A percentile compares a stretch with the other conserved stretches of the same genome.
Conservation (phyloP, 2,329 filamentous ascomycete genomes). For the Penicillium sp. region DNA sequence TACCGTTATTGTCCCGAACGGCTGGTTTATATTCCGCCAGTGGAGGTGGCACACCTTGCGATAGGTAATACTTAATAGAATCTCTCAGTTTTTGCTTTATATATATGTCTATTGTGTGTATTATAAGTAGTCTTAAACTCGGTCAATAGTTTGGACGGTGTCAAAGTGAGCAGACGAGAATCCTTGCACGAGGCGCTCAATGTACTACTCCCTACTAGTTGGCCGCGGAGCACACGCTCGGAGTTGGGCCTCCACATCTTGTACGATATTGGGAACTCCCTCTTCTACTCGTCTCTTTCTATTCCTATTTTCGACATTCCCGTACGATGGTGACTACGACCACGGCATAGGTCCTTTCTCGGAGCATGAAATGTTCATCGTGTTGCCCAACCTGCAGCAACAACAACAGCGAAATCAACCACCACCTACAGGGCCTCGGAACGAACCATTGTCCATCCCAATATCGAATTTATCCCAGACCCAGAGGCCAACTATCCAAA, state of each 20-base stretch:
- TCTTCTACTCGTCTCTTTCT: neutral
- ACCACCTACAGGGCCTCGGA: neutral
- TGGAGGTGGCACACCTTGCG: slow-evolving; percentile 29
- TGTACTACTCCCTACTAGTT: neutral
- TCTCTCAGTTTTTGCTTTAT: slow-evolving; percentile 25
- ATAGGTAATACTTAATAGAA: slow-evolving; percentile 42
- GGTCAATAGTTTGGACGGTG: no score
- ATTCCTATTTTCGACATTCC: neutral
- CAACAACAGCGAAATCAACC: neutral
- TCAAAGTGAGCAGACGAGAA: neutral
- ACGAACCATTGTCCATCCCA: neutral
- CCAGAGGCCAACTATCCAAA: slow-evolving; percentile 12
- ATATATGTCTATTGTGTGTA: neutral
- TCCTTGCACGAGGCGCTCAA: neutral
- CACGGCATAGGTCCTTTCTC: neutral
- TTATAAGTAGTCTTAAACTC: neutral
- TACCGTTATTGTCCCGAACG: slow-evolving; percentile 20
- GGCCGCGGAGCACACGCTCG: slow-evolving; percentile 44
- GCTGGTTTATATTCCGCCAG: slow-evolving; percentile 15
- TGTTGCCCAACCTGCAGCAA: neutral
- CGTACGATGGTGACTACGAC: neutral
- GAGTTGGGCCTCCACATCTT: neutral
- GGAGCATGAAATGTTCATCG: neutral
- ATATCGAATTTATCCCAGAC: neutral
- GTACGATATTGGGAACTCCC: neutral